Conservation (phyloP, 495 filamentous ascomycete species). For the Aspergillus asperescens region DNA sequence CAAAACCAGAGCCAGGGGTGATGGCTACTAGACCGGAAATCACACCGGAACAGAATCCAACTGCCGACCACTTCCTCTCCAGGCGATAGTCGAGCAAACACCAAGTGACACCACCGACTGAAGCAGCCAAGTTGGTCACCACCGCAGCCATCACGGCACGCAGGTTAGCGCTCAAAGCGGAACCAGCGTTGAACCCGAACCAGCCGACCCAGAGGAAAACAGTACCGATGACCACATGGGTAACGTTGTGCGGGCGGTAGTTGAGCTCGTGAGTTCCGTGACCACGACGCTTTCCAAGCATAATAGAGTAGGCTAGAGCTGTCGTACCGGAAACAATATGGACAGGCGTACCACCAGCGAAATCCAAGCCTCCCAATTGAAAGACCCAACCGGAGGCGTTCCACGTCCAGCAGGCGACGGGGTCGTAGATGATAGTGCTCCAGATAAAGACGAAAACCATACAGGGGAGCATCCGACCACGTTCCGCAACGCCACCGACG, state of each 20-base stretch:
- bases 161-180: slow-evolving; percentile 82
- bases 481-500: slow-evolving; percentile 86
- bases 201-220: slow-evolving; percentile 99
- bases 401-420: slow-evolving; percentile 98
- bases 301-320: slow-evolving; percentile 80
- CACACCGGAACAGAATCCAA: slow-evolving; percentile 93
- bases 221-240: slow-evolving; percentile 92
- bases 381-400: slow-evolving; percentile 81
- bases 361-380: slow-evolving; percentile 83
- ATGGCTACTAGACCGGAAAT: slow-evolving; percentile 90
- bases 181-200: slow-evolving; percentile 98
- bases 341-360: slow-evolving; percentile 92
- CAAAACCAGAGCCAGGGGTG: slow-evolving; percentile 85
- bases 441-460: slow-evolving; percentile 97
- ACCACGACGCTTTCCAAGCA: slow-evolving; percentile 77
- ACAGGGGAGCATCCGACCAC: slow-evolving; percentile 90
- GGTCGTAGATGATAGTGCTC: slow-evolving; percentile 90
- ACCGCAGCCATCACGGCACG: slow-evolving; percentile 61
- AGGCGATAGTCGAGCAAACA: slow-evolving; percentile 90
- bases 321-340: slow-evolving; percentile 90
- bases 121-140: slow-evolving; percentile 52
- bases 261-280: slow-evolving; percentile 86
- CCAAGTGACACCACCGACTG: slow-evolving; percentile 88
- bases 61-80: slow-evolving; percentile 93
- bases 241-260: slow-evolving; percentile 97